Evolutionary conservation across 2,329 filamentous ascomycete species (phyloP).

Genomic region (Pleurostoma richardsiae): DNA sequence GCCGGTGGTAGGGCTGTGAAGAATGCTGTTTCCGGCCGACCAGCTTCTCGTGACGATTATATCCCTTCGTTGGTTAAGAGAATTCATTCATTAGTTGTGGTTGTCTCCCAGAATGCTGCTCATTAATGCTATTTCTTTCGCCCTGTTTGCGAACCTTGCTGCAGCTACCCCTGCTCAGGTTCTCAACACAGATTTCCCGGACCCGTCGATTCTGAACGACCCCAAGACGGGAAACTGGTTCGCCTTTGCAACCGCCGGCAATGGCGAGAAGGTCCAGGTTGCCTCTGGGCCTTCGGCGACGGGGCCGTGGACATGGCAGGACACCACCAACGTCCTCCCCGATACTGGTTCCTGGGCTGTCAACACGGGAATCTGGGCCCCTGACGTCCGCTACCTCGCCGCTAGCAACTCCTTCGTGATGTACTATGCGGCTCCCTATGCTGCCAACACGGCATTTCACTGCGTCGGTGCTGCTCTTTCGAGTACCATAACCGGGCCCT

Average conservation of each 20-base stretch:
- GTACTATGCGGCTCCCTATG: slow-evolving; percentile 39
- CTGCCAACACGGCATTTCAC: slow-evolving; percentile 23
- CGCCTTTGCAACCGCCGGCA: slow-evolving; percentile 41
- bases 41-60: too few species aligned
- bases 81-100: too few species aligned
- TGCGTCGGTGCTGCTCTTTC: slow-evolving; percentile 41
- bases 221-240: slow-evolving; percentile 37
- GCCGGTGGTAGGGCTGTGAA: too few species aligned
- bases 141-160: not conserved
- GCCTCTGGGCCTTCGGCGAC: slow-evolving; percentile 37
- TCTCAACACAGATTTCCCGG: slow-evolving; percentile 31
- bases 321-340: slow-evolving; percentile 39
- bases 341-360: slow-evolving; percentile 39
- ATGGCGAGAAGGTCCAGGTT: slow-evolving; percentile 37
- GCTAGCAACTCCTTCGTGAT: slow-evolving; percentile 36
- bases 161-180: not conserved
- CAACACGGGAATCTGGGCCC: slow-evolving; percentile 39
- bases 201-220: slow-evolving; percentile 35
- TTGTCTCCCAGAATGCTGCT: too few species aligned
- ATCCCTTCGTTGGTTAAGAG: too few species aligned
- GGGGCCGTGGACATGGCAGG: slow-evolving; percentile 27
- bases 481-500: slow-evolving; percentile 30
- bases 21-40: too few species aligned
- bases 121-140: too few species aligned
- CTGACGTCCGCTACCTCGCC: slow-evolving; percentile 39